Evolutionary conservation across 1,284 basidiomycete genomes (phyloP).

Genomic region (Cryptococcus wingfieldii): DNA sequence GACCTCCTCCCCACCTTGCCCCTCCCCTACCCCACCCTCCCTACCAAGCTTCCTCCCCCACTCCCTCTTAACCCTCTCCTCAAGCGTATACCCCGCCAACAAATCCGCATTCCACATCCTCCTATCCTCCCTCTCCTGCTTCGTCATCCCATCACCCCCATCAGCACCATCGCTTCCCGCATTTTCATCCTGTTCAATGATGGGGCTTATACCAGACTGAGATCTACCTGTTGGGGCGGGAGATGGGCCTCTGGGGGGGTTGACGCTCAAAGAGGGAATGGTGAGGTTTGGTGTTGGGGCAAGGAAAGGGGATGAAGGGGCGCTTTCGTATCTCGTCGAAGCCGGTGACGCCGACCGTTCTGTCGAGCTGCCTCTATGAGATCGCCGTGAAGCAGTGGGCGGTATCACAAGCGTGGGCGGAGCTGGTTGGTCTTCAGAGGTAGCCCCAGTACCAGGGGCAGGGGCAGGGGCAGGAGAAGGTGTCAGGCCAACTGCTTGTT

Average conservation of each 20-base stretch:
- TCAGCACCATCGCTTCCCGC: slow-evolving; percentile 8
- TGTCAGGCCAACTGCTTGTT: slow-evolving; percentile 26
- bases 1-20: neutral
- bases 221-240: neutral
- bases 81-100: slow-evolving; percentile 38
- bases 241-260: neutral
- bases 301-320: slow-evolving; percentile 22
- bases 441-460: neutral
- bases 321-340: slow-evolving; percentile 27
- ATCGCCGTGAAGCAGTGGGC: neutral
- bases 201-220: neutral
- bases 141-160: slow-evolving; percentile 6
- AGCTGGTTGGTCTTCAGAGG: neutral
- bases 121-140: slow-evolving; percentile 33
- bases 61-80: slow-evolving; percentile 39
- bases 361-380: neutral
- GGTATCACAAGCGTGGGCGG: neutral
- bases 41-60: slow-evolving; percentile 14
- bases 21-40: neutral
- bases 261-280: neutral
- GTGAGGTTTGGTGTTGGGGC: neutral
- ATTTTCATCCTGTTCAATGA: neutral
- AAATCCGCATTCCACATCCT: slow-evolving; percentile 43
- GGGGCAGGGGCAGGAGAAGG: slow-evolving; percentile 8
- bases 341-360: slow-evolving; percentile 14